phyloP scores from a whole-genome alignment of 2,329 filamentous ascomycete genomes.

The Aspergillus persii region DNA sequence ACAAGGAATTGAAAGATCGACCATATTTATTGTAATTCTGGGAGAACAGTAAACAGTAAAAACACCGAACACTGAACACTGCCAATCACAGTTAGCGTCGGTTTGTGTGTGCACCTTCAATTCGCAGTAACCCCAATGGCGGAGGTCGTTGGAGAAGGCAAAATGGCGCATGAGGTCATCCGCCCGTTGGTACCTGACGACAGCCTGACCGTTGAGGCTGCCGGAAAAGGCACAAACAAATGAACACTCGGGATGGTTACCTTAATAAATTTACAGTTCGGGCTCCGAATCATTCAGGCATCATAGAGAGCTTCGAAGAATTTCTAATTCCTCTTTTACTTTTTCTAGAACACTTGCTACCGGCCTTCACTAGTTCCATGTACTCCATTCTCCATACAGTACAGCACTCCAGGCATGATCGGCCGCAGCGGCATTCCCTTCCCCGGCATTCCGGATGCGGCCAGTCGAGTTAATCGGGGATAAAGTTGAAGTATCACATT shows the following conservation, averaged over 20 bases:
- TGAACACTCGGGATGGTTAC: too few relatives aligned
- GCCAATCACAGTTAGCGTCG: too few relatives aligned
- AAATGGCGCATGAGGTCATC: not conserved
- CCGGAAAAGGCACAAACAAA: too few relatives aligned
- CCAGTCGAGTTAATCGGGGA: not conserved
- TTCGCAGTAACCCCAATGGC: not conserved
- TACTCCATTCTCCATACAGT: not conserved
- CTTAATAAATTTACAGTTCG: too few relatives aligned
- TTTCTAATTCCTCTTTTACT: too few relatives aligned
- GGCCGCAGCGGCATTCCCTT: not conserved
- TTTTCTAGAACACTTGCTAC: not conserved
- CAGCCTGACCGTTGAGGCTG: not conserved
- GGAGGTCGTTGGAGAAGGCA: not conserved
- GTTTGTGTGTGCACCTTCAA: too few relatives aligned
- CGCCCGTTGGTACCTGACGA: not conserved
- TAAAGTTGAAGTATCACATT: not conserved
- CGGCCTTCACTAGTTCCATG: not conserved
- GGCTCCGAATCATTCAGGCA: not conserved
- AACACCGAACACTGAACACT: too few relatives aligned
- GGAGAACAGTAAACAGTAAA: too few relatives aligned
- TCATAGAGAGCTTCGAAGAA: not conserved
- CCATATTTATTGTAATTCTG: not conserved
- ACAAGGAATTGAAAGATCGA: not conserved
- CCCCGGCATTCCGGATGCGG: not conserved
- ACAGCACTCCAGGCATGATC: not conserved